These are phyloP conservation scores for Trichosporon ovoides DNA, from an alignment of 1,284 basidiomycete species.

Conservation along the genomic window DNA sequence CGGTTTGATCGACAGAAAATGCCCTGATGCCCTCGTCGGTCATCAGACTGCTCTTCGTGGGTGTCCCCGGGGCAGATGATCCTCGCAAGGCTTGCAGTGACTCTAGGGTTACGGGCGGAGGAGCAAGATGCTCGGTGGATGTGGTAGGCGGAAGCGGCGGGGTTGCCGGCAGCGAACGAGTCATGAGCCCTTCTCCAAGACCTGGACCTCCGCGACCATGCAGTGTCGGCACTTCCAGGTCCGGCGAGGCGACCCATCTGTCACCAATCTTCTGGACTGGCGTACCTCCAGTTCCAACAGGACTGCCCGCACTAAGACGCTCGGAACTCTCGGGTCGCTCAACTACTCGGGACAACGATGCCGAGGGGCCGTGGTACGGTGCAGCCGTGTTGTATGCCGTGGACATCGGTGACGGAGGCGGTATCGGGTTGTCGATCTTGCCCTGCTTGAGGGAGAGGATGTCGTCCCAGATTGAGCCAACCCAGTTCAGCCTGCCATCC, in stretches of 20 bases:
- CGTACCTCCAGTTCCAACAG: conserved; percentile 9
- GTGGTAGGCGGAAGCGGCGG: neutral
- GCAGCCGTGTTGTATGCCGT: neutral
- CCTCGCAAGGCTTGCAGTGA: neutral
- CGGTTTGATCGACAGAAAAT: neutral
- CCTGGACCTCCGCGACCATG: neutral
- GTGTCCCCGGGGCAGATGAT: neutral
- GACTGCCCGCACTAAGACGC: neutral
- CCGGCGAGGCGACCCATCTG: conserved; percentile 35
- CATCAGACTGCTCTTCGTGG: neutral
- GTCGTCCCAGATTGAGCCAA: conserved; percentile 38
- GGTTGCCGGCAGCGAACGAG: neutral
- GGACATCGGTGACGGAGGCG: neutral
- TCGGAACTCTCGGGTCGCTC: neutral
- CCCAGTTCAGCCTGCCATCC: conserved; percentile 38
- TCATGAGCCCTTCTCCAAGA: neutral
- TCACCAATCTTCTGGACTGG: conserved; percentile 42
- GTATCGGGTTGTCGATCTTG: conserved; percentile 4
- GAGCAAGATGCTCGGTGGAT: neutral
- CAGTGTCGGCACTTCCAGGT: neutral
- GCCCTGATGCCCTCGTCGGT: neutral
- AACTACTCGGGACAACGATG: neutral
- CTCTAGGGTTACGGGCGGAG: neutral
- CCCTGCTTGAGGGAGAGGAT: conserved; percentile 3
- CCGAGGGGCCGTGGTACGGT: neutral